Evolutionary conservation across 2,329 filamentous ascomycete genomes (phyloP).

Genomic region (Aspergillus felis): DNA sequence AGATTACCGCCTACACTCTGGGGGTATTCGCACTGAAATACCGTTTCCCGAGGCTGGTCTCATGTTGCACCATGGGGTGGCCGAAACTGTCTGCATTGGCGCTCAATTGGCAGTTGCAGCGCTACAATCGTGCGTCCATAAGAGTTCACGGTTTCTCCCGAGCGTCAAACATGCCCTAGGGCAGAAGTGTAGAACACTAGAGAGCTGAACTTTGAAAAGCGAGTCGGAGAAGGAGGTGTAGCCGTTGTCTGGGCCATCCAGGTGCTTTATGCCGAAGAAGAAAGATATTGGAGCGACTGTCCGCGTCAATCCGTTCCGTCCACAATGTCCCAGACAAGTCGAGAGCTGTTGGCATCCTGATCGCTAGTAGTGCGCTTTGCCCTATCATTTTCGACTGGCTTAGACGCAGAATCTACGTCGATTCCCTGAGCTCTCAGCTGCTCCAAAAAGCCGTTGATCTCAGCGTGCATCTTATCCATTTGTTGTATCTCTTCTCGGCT

Average conservation of each 20-base stretch:
- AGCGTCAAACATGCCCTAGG: not conserved
- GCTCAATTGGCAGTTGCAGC: not conserved
- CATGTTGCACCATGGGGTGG: not conserved
- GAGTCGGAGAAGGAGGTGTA: not conserved
- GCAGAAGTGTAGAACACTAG: not conserved
- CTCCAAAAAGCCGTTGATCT: slow-evolving; percentile 49
- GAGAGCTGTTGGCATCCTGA: slow-evolving; percentile 26
- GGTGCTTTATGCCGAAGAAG: not conserved
- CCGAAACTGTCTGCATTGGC: not conserved
- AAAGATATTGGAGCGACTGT: not conserved
- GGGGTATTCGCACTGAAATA: not conserved
- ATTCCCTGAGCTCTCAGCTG: slow-evolving; percentile 30
- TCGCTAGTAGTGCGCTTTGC: slow-evolving; percentile 10
- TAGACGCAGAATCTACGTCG: slow-evolving; percentile 13
- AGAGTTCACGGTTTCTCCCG: not conserved
- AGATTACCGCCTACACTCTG: not conserved
- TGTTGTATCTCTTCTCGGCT: slow-evolving; percentile 73
- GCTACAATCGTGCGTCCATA: not conserved
- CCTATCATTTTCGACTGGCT: slow-evolving; percentile 3
- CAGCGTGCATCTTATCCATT: slow-evolving; percentile 69
- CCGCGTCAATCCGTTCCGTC: slow-evolving; percentile 27
- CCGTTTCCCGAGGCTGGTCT: not conserved
- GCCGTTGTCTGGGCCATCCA: not conserved
- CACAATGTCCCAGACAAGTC: slow-evolving; percentile 38
- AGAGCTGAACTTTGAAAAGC: not conserved